Evolutionary conservation across 371 early-diverging fungal species (phyloP).

Genomic region (Mortierella sp.): DNA sequence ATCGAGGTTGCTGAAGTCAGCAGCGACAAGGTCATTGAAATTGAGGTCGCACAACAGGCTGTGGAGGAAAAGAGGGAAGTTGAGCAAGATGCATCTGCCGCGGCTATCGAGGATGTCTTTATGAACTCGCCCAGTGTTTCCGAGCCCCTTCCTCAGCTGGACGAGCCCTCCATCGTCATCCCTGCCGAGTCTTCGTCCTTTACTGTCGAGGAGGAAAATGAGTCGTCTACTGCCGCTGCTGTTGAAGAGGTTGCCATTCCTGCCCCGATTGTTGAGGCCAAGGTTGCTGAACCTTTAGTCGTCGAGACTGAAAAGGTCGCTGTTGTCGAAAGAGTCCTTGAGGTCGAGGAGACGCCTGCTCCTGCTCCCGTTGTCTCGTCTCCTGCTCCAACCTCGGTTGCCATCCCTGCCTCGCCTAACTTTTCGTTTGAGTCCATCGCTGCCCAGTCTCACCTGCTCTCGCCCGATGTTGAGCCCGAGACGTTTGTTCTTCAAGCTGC

Average conservation of each 20-base stretch:
- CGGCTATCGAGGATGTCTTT: slow-evolving; percentile 5
- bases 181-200: not conserved
- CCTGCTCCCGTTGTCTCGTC: not conserved
- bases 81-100: not conserved
- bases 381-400: slow-evolving; percentile 3
- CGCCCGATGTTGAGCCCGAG: slow-evolving; percentile 6
- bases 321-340: not conserved
- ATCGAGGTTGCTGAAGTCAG: slow-evolving; percentile 1
- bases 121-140: slow-evolving; percentile 12
- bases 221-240: not conserved
- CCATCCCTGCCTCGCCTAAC: not conserved
- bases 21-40: not conserved
- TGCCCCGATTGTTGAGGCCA: not conserved
- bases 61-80: not conserved
- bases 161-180: slow-evolving; percentile 3
- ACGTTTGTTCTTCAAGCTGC: slow-evolving; percentile 18
- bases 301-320: not conserved
- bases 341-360: not conserved
- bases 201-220: not conserved
- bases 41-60: not conserved
- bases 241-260: not conserved
- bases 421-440: not conserved
- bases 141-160: not conserved
- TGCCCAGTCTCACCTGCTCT: not conserved
- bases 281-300: not conserved